phyloP scores from a whole-genome alignment of 306 rosid species.

The Dalbergia cultrata region DNA sequence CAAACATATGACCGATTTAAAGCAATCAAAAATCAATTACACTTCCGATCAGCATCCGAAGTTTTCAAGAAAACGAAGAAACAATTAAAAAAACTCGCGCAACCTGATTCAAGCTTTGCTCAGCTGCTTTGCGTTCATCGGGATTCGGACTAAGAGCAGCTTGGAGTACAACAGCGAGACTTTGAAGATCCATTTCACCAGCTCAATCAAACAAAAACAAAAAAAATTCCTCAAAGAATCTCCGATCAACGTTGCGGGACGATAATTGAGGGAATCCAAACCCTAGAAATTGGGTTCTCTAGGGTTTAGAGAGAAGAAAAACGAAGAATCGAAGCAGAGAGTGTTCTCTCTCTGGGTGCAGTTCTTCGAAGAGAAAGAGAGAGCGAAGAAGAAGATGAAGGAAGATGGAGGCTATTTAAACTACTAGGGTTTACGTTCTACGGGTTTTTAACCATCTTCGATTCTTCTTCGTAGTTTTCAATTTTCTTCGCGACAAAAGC shows the following conservation, averaged over 20 bases:
- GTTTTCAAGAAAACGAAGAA: conserved; percentile 8
- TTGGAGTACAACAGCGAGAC: conserved; percentile 79
- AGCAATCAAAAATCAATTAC: conserved; percentile 1
- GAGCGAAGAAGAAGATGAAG: neutral
- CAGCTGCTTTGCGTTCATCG: conserved; percentile 94
- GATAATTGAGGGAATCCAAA: conserved; percentile 49
- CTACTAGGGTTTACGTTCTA: conserved; percentile 84
- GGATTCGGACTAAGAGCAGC: conserved; percentile 96
- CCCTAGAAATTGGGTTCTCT: conserved; percentile 49
- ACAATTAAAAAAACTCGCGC: neutral
- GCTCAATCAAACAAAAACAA: conserved; percentile 29
- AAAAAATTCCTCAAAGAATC: neutral
- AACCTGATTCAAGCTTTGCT: conserved; percentile 92
- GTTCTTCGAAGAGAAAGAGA: neutral
- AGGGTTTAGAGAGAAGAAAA: conserved; percentile 60
- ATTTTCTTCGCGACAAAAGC: conserved; percentile 16
- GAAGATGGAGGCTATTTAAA: conserved; percentile 65
- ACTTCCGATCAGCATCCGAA: conserved; percentile 37
- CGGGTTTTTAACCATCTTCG: conserved; percentile 52
- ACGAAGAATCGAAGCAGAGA: conserved; percentile 47
- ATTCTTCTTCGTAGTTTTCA: conserved; percentile 1
- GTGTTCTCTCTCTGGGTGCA: conserved; percentile 1
- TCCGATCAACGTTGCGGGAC: neutral
- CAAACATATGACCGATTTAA: neutral
- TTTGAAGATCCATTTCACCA: conserved; percentile 80